These are phyloP conservation scores for Aspergillus chevalieri DNA, from an alignment of 2,329 filamentous ascomycete genomes.

Conservation along the genomic window DNA sequence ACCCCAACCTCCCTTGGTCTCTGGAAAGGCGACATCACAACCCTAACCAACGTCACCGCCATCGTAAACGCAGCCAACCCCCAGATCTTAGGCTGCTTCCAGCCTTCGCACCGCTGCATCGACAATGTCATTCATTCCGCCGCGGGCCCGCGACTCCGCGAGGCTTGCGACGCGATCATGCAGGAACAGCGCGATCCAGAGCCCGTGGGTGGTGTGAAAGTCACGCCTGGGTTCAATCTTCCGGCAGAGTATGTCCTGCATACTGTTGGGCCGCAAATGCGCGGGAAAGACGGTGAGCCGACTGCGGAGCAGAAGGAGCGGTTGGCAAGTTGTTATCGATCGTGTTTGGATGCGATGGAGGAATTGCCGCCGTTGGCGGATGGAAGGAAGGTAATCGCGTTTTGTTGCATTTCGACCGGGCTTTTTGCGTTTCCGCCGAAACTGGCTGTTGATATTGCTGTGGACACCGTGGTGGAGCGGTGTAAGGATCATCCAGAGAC, in stretches of 20 bases:
- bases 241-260: slow-evolving; percentile 12
- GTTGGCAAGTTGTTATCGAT: slow-evolving; percentile 12
- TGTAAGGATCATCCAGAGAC: slow-evolving; percentile 6
- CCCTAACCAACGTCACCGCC: slow-evolving; percentile 13
- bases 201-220: slow-evolving; percentile 8
- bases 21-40: slow-evolving; percentile 21
- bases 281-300: not conserved
- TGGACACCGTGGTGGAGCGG: slow-evolving; percentile 12
- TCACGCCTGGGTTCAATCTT: slow-evolving; percentile 15
- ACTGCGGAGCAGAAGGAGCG: slow-evolving; percentile 5
- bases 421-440: slow-evolving; percentile 18
- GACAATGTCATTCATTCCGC: slow-evolving; percentile 20
- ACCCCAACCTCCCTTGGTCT: not conserved
- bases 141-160: slow-evolving; percentile 16
- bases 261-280: slow-evolving; percentile 17
- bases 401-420: slow-evolving; percentile 20
- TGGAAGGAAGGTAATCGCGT: slow-evolving; percentile 13
- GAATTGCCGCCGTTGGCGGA: slow-evolving; percentile 7
- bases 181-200: slow-evolving; percentile 6
- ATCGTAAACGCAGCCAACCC: slow-evolving; percentile 20
- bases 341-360: slow-evolving; percentile 10
- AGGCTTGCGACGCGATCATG: slow-evolving; percentile 14
- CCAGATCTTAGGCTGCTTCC: slow-evolving; percentile 16
- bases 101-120: slow-evolving; percentile 17
- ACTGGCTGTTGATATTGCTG: slow-evolving; percentile 11